These are phyloP conservation scores for Gossypium anomalum DNA, from an alignment of 345 rosid species.

Conservation along the genomic window DNA sequence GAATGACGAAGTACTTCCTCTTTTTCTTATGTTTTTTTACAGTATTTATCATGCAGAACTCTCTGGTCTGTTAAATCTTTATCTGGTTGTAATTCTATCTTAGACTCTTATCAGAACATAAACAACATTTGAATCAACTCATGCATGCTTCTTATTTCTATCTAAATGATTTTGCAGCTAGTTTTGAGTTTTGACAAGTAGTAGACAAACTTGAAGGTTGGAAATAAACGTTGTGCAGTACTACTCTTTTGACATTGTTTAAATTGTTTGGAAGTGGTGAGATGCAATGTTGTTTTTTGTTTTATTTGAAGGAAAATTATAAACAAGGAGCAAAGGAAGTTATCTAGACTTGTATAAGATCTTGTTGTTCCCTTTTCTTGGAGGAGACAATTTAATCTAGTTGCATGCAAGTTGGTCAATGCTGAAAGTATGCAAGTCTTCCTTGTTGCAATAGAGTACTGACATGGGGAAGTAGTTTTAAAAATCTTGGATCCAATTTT, in stretches of 20 bases:
- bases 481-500: background rate
- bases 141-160: background rate
- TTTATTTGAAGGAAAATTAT: background rate
- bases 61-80: background rate
- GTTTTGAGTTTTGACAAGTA: background rate
- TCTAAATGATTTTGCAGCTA: background rate
- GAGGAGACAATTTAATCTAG: background rate
- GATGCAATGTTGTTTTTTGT: background rate
- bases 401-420: background rate
- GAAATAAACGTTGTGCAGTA: background rate
- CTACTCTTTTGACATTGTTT: conserved; percentile 3
- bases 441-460: background rate
- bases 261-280: background rate
- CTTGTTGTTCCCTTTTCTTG: background rate
- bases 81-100: background rate
- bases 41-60: background rate
- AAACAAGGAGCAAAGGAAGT: background rate
- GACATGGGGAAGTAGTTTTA: background rate
- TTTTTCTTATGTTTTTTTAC: background rate
- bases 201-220: background rate
- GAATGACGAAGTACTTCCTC: background rate
- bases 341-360: background rate
- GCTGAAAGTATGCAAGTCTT: background rate
- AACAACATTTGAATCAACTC: background rate
- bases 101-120: background rate